These are phyloP conservation scores for Dendrostoma leiphaemia DNA, from an alignment of 2,329 filamentous ascomycete genomes.

Conservation along the genomic window DNA sequence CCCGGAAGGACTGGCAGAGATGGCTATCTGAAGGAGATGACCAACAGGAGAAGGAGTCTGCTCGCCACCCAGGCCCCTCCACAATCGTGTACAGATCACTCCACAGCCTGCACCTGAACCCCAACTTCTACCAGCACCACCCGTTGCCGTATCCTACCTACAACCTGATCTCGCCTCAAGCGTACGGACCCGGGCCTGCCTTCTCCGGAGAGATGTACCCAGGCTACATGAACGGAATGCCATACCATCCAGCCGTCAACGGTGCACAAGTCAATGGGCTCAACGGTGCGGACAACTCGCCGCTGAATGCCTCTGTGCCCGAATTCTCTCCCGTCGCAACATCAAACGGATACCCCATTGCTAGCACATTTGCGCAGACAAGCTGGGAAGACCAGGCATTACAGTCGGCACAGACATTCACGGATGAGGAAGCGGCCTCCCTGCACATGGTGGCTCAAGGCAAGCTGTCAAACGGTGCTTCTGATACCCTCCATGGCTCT, in stretches of 20 bases:
- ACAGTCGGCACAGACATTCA: constrained; percentile 30
- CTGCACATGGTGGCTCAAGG: constrained; percentile 25
- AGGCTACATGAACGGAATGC: constrained; percentile 30
- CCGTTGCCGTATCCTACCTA: constrained; percentile 30
- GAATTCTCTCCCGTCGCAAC: constrained; percentile 51
- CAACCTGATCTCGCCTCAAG: constrained; percentile 15
- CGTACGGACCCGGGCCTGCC: constrained; percentile 3
- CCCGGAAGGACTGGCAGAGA: constrained; percentile 71
- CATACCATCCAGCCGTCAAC: constrained; percentile 25
- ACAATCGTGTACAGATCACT: constrained; percentile 31
- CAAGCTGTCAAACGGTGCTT: constrained; percentile 10
- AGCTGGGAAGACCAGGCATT: constrained; percentile 17
- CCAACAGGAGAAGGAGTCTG: constrained; percentile 68
- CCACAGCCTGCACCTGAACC: constrained; percentile 25
- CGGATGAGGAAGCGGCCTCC: constrained; percentile 30
- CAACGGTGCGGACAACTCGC: constrained; percentile 40
- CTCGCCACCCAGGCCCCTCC: constrained; percentile 68
- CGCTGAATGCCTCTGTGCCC: constrained; percentile 61
- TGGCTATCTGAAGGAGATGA: constrained; percentile 65
- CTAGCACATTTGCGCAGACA: not conserved
- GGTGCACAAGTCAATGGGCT: constrained; percentile 38
- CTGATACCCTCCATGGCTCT: not conserved
- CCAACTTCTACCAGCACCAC: constrained; percentile 8
- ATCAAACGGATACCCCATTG: not conserved
- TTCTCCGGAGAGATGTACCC: constrained; percentile 24